Evolutionary conservation across 139 green algal species (phyloP).

Genomic region (Ettlia oleoabundans): DNA sequence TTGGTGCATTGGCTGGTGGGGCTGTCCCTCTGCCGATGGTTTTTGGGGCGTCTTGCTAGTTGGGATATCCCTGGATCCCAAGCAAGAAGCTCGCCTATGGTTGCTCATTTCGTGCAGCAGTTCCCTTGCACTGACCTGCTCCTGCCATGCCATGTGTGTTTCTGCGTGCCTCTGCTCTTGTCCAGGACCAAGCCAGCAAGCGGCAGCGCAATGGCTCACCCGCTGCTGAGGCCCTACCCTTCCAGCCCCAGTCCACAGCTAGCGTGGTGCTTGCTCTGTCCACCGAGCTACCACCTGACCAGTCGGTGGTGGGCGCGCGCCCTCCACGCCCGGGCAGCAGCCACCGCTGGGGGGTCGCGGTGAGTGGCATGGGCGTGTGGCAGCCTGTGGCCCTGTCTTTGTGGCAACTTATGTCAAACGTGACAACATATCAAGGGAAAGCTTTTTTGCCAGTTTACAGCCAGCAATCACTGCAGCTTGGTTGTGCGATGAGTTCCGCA

Average conservation of each 20-base stretch:
- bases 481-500: no score
- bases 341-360: conserved; percentile 29
- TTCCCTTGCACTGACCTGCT: no score
- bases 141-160: background rate
- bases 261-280: background rate
- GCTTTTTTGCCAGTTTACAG: no score
- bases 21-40: no score
- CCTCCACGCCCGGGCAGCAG: conserved; percentile 25
- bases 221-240: conserved; percentile 4
- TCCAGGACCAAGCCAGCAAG: background rate
- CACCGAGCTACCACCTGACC: background rate
- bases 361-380: background rate
- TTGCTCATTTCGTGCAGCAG: no score
- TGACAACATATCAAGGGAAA: no score
- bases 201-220: conserved; percentile 10
- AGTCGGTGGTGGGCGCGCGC: background rate
- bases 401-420: no score
- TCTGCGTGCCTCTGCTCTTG: background rate
- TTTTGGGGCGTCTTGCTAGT: no score
- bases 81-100: background rate
- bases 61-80: no score
- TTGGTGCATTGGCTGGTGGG: background rate
- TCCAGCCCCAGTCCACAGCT: background rate
- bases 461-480: background rate
- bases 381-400: no score